Conservation (phyloP, 2,329 filamentous ascomycete species). For the Neofusicoccum sp. region DNA sequence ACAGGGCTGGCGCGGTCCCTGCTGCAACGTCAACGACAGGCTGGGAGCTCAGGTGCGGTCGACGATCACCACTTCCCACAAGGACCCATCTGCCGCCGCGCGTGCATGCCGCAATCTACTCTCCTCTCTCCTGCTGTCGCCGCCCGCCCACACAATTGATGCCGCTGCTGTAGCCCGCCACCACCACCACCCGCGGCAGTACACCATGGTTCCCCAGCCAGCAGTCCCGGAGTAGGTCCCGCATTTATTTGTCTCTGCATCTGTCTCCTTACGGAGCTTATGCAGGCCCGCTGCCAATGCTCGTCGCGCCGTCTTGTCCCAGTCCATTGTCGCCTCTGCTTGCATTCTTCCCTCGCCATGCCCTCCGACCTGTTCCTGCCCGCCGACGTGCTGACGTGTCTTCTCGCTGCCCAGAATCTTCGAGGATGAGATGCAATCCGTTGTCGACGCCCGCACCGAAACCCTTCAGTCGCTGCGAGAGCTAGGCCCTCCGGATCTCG, state of each 20-base stretch:
- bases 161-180: neutral
- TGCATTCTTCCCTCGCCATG: neutral
- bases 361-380: neutral
- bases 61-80: slow-evolving; percentile 18
- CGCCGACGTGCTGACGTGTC: slow-evolving; percentile 20
- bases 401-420: slow-evolving; percentile 67
- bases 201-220: slow-evolving; percentile 44
- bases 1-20: slow-evolving; percentile 8
- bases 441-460: slow-evolving; percentile 90
- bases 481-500: slow-evolving; percentile 91
- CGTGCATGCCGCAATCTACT: slow-evolving; percentile 6
- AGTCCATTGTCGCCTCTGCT: neutral
- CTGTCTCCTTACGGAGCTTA: slow-evolving; percentile 2
- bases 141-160: slow-evolving; percentile 13
- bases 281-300: slow-evolving; percentile 1
- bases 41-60: slow-evolving; percentile 15
- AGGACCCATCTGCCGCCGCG: neutral
- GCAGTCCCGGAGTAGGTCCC: slow-evolving; percentile 46
- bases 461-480: slow-evolving; percentile 83
- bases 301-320: neutral
- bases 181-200: neutral
- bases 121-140: neutral
- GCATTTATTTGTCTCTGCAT: slow-evolving; percentile 24
- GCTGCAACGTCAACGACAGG: slow-evolving; percentile 12
- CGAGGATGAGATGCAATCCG: slow-evolving; percentile 89